phyloP scores from a whole-genome alignment of 2,329 filamentous ascomycete genomes.

The Scytalidium sp. region DNA sequence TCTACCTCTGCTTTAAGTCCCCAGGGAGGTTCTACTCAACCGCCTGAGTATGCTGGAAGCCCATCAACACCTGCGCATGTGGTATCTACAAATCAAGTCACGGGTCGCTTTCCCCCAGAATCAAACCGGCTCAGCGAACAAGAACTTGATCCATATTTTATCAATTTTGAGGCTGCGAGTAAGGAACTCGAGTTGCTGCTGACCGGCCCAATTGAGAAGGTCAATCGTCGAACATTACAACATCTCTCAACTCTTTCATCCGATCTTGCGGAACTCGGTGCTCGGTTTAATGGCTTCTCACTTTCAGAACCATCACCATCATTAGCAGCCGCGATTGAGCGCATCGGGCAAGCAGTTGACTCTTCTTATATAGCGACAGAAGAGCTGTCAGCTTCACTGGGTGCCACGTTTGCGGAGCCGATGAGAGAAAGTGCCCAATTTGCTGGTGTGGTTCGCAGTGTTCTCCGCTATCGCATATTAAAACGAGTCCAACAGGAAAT shows the following conservation, averaged over 20 bases:
- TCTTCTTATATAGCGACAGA: slow-evolving; percentile 95
- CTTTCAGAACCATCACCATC: slow-evolving; percentile 87
- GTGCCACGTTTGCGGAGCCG: slow-evolving; percentile 91
- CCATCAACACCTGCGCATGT: slow-evolving; percentile 54
- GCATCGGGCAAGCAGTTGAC: slow-evolving; percentile 90
- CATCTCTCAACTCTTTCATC: slow-evolving; percentile 81
- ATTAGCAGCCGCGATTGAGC: slow-evolving; percentile 88
- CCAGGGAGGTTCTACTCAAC: slow-evolving; percentile 52
- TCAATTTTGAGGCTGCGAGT: slow-evolving; percentile 86
- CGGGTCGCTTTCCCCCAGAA: slow-evolving; percentile 80
- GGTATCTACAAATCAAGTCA: slow-evolving; percentile 57
- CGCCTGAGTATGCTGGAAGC: slow-evolving; percentile 43
- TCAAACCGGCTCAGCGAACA: slow-evolving; percentile 75
- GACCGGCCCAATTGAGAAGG: slow-evolving; percentile 93
- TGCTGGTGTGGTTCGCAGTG: slow-evolving; percentile 85
- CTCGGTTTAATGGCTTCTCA: slow-evolving; percentile 95
- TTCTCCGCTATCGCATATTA: slow-evolving; percentile 83
- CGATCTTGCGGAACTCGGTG: slow-evolving; percentile 89
- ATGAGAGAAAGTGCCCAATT: slow-evolving; percentile 99
- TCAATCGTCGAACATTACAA: slow-evolving; percentile 83
- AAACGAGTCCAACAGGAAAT: slow-evolving; percentile 98
- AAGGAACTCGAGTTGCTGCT: slow-evolving; percentile 87
- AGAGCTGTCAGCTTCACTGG: slow-evolving; percentile 82
- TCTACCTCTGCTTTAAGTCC: slow-evolving; percentile 34
- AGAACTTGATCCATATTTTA: slow-evolving; percentile 94